Conservation (phyloP, 2,329 filamentous ascomycete species). For the Uncinocarpus reesii region DNA sequence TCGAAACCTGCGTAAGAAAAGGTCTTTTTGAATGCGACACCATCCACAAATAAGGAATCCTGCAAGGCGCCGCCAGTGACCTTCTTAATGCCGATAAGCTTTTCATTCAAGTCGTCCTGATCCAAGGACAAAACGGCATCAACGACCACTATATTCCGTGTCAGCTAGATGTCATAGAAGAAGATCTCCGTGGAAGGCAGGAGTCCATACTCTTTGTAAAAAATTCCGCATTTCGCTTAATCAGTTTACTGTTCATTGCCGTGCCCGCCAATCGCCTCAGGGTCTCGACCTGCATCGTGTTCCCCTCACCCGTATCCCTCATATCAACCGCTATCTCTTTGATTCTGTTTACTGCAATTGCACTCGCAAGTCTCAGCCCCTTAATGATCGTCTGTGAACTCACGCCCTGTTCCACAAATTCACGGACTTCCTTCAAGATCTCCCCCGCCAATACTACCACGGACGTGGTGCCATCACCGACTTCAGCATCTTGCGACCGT, state of each 20-base stretch:
- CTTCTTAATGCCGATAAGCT: conserved; percentile 96
- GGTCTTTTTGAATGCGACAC: conserved; percentile 99
- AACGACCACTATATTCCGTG: conserved; percentile 67
- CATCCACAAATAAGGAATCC: conserved; percentile 92
- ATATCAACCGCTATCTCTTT: conserved; percentile 79
- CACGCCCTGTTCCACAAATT: conserved; percentile 91
- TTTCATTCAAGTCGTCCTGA: conserved; percentile 95
- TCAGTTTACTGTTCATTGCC: conserved; percentile 98
- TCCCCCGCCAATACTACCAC: conserved; percentile 96
- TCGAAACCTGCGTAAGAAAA: conserved; percentile 99
- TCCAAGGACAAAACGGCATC: conserved; percentile 91
- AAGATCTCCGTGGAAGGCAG: not conserved
- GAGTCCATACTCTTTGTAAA: conserved; percentile 79
- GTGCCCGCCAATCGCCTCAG: conserved; percentile 82
- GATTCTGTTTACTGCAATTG: conserved; percentile 95
- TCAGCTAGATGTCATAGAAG: not conserved
- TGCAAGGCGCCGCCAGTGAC: conserved; percentile 92
- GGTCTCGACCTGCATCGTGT: conserved; percentile 83
- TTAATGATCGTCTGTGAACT: conserved; percentile 98
- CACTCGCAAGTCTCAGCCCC: conserved; percentile 74
- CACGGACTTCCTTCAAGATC: conserved; percentile 92
- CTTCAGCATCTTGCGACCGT: conserved; percentile 96
- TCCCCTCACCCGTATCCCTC: conserved; percentile 62
- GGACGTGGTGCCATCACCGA: conserved; percentile 94
- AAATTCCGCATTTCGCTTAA: conserved; percentile 91